Base-by-base conservation (phyloP, 306 rosid species). In the Leucaena leucocephala region DNA sequence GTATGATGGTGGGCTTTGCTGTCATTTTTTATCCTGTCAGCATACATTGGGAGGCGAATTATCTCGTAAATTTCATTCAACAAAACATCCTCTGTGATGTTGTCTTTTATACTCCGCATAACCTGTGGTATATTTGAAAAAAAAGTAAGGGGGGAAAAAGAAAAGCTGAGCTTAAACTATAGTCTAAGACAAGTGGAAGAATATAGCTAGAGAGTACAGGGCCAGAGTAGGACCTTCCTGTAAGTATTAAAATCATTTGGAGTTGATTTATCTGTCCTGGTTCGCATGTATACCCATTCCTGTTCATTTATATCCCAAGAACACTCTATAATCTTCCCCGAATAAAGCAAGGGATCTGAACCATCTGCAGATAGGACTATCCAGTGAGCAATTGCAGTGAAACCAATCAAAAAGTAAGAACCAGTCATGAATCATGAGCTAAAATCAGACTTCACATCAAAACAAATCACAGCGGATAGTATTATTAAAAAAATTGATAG, bases 1-100 rank as follows among this genome's bases (percentile, higher is more conserved):
- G 80, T 74, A 80, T 90, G 94, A 66, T 87, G 94, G 63, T 79
- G 91, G 7, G 94, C 97, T 86, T 93, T 95, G 71, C 97, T 93
- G 57, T 95, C 99, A 22, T 11, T 87, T 82, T 68, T 76, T 82
- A 95, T 93, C 91, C 99, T 83, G 82, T 93, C 99, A 4, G 97
- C 98, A 80, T 95, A 95, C 99, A 95, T 95, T 45, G 99, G 99
- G 79, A 95, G 89, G 76, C 93, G 90, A 72, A 95, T 93, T 76
- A 93, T 95, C 93, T 95, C 96, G 63, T 88, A 7, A 36, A 95
- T 95, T 87, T 95, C 99, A 39, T 84, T 84, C 93, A 93, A 87
- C 89, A 95, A 85, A 61, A 87, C 76, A 0, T 93, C 99, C 85
- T 90, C 83, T 5, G 99, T 95, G 80, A 95, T 93, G 81, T 95